Evolutionary conservation across 106 monocot genomes (phyloP), one percentile per base, ranked within the genome.

Genomic region (Allium fistulosum): DNA sequence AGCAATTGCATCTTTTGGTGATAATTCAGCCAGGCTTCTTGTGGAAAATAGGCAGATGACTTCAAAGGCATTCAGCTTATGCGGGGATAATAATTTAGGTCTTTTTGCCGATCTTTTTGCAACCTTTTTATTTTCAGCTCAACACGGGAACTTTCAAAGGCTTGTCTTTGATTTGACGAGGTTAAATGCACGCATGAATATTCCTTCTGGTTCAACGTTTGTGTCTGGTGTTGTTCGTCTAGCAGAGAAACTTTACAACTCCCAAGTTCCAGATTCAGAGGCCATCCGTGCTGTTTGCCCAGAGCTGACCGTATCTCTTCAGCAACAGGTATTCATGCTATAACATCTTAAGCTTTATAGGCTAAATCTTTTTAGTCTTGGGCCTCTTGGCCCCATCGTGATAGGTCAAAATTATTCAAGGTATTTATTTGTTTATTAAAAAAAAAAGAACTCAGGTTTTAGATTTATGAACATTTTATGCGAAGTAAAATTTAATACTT

Each of bases 91-190:
- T n/a, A 84, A 87, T 26, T 60, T 78, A 62, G 77, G 78, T 50
- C 67, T 87, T 68, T 69, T 82, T 69, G 81, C 72, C 0, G 97
- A 97, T 79, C 59, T 84, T 28, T 92, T 89, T 81, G 88, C 80
- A 49, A 74, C 84, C 49, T 55, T 84, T 61, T 81, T 80, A 14
- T 81, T 74, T 11, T 84, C 82, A 7, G 81, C 79, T 17, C 97
- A 97, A 65, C 69, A 81, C 75, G 97, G 97, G 68, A 86, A 88
- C 71, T 97, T 97, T 63, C 97, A 92, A 69, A 82, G 88, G 63
- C 74, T 83, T 53, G 82, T 92, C 66, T 71, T 92, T 65, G 97
- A 97, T 76, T 80, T 97, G 27, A 87, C 92, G 9, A 80, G 89
- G 76, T 58, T 92, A 26, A 84, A 80, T 56, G 82, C 82, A n/a